Evolutionary conservation across 305 asterid genomes (phyloP).

Genomic region (Fraxinus dipetala): DNA sequence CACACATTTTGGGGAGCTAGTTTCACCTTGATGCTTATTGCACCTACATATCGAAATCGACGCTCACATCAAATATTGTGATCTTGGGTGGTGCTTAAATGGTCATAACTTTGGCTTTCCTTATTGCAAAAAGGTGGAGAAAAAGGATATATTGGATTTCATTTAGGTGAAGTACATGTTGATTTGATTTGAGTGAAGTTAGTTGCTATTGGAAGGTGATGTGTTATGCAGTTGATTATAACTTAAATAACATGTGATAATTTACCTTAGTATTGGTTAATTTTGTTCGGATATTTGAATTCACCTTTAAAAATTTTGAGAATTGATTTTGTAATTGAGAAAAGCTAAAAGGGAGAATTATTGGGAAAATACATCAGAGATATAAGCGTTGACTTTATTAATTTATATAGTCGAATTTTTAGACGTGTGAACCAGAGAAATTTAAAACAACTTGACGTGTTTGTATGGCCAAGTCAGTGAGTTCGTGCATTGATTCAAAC

Average conservation of each 20-base stretch:
- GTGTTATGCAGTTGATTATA: neutral
- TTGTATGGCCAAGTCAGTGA: neutral
- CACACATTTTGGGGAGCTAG: neutral
- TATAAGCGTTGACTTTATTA: neutral
- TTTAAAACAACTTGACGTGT: neutral
- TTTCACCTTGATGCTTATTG: too few relatives aligned
- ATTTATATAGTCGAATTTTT: neutral
- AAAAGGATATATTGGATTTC: neutral
- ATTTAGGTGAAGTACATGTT: neutral
- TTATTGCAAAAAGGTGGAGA: neutral
- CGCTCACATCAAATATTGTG: neutral
- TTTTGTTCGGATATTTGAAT: neutral
- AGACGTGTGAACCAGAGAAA: neutral
- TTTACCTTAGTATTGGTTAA: neutral
- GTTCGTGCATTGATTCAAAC: neutral
- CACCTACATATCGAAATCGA: neutral
- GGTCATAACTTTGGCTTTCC: neutral
- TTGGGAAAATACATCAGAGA: too few relatives aligned
- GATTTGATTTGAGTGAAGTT: neutral
- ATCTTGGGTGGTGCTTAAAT: neutral
- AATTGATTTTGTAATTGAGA: neutral
- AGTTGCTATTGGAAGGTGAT: neutral
- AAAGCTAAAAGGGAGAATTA: too few relatives aligned
- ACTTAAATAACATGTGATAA: neutral
- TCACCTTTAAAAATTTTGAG: neutral